Base-by-base conservation (phyloP, 805 yeast genomes). In the Zygosaccharomyces pseudorouxii region DNA sequence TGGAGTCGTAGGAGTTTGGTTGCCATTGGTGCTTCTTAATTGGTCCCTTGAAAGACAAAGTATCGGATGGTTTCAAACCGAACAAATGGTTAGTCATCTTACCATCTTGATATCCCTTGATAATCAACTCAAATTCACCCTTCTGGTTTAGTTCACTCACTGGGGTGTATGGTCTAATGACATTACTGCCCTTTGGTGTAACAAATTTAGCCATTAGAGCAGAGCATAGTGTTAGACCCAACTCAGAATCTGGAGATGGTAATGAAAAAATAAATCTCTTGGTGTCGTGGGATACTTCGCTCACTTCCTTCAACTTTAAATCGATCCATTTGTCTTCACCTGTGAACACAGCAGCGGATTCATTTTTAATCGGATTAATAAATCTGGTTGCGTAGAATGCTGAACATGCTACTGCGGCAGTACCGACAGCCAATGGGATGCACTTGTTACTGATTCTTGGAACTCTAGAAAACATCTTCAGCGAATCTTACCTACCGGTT, bases 21-120 rank as follows among this genome's bases (percentile, higher is more conserved):
- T 78, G 78, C 89, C 95, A 88, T 67, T 84, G 81, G 87, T 93
- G 90, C 76, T 93, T 93, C 62, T 77, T 75, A 56, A 89, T 78
- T 56, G 98, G 98, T 44, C 99, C 99, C 76, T 89, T 92, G 78
- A 93, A 86, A 8, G 96, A 72, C 48, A 93, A 77, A 45, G 89
- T 80, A 62, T 93, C 98, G 61, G 84, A 79, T 52, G 78, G 80
- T 69, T 85, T 82, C 66, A 92, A 79, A 51, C 70, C 70, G 67
- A 77, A 79, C 50, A 89, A 70, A 71, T 88, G 93, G 63, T 74
- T 73, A 46, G 92, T 79, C 80, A 89, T 82, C 72, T 86, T 85
- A 62, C 98, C 97, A 48, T 76, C 79, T 45, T 82, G 85, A 73
- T 93, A 93, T 54, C 74, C 79, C 79, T 93, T 93, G 71, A 93